phyloP scores from a whole-genome alignment of 1,284 basidiomycete species.

The Pholiota adiposa region DNA sequence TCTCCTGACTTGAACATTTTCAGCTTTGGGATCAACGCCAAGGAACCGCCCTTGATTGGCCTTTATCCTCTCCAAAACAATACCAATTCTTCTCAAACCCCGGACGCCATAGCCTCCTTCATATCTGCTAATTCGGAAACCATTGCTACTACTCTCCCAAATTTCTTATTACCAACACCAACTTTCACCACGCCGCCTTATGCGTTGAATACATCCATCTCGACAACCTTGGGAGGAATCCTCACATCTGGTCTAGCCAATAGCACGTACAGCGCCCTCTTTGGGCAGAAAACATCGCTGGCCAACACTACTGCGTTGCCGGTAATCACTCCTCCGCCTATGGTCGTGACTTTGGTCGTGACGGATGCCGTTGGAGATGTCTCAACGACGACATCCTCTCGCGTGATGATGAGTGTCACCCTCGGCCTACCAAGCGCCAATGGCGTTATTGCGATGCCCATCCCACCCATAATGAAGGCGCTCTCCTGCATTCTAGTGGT shows the following conservation, averaged over 20 bases:
- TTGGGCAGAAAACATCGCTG: constrained; percentile 37
- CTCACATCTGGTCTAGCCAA: constrained; percentile 64
- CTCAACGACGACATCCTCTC: constrained; percentile 47
- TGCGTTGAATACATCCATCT: constrained; percentile 70
- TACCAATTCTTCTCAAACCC: constrained; percentile 42
- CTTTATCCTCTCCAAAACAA: constrained; percentile 63
- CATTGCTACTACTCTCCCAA: constrained; percentile 75
- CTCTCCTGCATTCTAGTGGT: constrained; percentile 4
- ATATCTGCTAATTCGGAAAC: constrained; percentile 69
- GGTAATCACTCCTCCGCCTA: constrained; percentile 44
- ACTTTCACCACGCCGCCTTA: constrained; percentile 70
- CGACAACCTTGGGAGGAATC: constrained; percentile 56
- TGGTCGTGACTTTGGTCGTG: constrained; percentile 46
- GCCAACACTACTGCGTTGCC: constrained; percentile 51
- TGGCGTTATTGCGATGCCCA: constrained; percentile 18
- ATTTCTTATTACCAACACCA: constrained; percentile 72
- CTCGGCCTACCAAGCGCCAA: constrained; percentile 57
- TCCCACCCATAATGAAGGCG: not conserved
- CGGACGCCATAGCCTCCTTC: constrained; percentile 52
- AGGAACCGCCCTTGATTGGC: constrained; percentile 76
- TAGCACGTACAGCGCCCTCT: constrained; percentile 66
- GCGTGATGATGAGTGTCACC: constrained; percentile 41
- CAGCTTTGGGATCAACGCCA: constrained; percentile 73
- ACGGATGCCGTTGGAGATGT: constrained; percentile 50
- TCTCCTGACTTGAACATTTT: constrained; percentile 7